A percentile compares a stretch with the other conserved stretches of the same genome.
phyloP scores from a whole-genome alignment of 495 filamentous ascomycete species.

The Aspergillus kassunensis region DNA sequence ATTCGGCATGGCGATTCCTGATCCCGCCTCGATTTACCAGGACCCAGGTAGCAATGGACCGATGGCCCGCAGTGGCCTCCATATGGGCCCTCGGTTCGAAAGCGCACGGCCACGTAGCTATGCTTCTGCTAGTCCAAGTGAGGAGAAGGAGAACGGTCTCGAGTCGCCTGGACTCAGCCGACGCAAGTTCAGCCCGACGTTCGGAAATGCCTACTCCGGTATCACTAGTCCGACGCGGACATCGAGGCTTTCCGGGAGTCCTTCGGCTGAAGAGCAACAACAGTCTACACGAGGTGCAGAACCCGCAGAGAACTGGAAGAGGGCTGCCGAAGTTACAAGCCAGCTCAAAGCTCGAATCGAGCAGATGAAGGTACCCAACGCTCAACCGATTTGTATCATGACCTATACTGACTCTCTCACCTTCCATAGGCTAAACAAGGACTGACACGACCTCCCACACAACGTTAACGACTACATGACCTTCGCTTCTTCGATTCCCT shows the following conservation, averaged over 20 bases:
- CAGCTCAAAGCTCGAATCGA: conserved; percentile 96
- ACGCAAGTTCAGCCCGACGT: conserved; percentile 44
- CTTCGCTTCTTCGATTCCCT: conserved; percentile 16
- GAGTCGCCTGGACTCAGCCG: conserved; percentile 42
- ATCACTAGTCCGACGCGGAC: conserved; percentile 55
- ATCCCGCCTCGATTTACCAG: conserved; percentile 33
- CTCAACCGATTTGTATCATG: not conserved
- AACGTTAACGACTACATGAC: conserved; percentile 39
- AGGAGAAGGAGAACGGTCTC: conserved; percentile 73
- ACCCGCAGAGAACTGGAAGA: conserved; percentile 90
- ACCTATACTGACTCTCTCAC: not conserved
- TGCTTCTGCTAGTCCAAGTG: conserved; percentile 63
- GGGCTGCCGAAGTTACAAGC: conserved; percentile 97
- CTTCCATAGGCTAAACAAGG: conserved; percentile 44
- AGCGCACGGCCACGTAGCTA: conserved; percentile 57
- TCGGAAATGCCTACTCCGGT: conserved; percentile 50
- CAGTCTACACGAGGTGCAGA: conserved; percentile 34
- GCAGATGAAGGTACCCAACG: conserved; percentile 61
- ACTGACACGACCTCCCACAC: conserved; percentile 36
- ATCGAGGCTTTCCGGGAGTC: conserved; percentile 32
- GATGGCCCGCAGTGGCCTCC: conserved; percentile 31
- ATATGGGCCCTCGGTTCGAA: conserved; percentile 38
- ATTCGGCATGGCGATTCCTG: conserved; percentile 33
- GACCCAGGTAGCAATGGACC: conserved; percentile 30
- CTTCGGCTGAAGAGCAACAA: conserved; percentile 37